A percentile compares a stretch with the other conserved stretches of the same genome.
phyloP scores from a whole-genome alignment of 169 alveolate genomes.

The Plasmodium coatneyi region DNA sequence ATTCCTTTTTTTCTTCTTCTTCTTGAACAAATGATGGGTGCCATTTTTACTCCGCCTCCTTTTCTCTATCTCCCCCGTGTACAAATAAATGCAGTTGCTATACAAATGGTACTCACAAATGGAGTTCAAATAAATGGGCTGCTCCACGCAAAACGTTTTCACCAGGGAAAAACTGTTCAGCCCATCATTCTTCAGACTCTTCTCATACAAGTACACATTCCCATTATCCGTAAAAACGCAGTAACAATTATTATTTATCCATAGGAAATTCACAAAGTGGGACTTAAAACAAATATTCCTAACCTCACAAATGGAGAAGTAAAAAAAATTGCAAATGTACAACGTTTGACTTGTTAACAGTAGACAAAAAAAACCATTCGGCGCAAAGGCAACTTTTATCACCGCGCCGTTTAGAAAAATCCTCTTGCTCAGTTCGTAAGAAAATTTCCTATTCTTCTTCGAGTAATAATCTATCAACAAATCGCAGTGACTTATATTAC shows the following conservation, averaged over 20 bases:
- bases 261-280: constrained; percentile 53
- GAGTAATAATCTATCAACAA: constrained; percentile 74
- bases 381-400: constrained; percentile 52
- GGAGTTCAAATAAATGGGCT: constrained; percentile 36
- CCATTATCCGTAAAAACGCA: constrained; percentile 48
- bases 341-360: constrained; percentile 63
- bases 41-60: constrained; percentile 15
- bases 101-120: constrained; percentile 70
- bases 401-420: constrained; percentile 60
- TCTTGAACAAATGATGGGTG: constrained; percentile 46
- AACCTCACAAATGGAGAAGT: constrained; percentile 54
- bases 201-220: constrained; percentile 47
- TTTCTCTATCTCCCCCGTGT: constrained; percentile 67
- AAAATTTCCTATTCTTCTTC: constrained; percentile 61
- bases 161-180: constrained; percentile 26
- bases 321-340: constrained; percentile 67
- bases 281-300: constrained; percentile 34
- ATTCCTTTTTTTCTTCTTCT: constrained; percentile 18
- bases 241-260: constrained; percentile 65
- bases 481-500: constrained; percentile 74
- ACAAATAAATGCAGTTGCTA: constrained; percentile 57
- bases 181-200: constrained; percentile 50
- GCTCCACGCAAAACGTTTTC: constrained; percentile 44
- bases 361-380: constrained; percentile 74
- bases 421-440: constrained; percentile 63